Evolutionary conservation across 305 asterid species (phyloP), one percentile per base, ranked within the genome.

Genomic region (Solanum hybrid): DNA sequence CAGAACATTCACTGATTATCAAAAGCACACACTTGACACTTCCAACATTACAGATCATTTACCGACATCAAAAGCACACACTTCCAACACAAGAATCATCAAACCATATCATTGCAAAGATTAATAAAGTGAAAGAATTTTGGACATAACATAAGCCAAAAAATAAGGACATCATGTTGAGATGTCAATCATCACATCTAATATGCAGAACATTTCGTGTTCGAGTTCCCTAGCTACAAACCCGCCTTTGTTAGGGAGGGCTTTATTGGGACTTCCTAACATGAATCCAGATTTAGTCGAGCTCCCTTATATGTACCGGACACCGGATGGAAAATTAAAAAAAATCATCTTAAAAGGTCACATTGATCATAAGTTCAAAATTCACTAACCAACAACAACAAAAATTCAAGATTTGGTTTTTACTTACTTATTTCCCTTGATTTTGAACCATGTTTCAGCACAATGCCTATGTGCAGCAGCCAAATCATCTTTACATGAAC

Each of bases 361-460:
- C 85, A 79, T 79, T 79, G 60, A 37, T 79, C 32, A 5, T 3
- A 51, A 29, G 87, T 84, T 84, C 31, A 56, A 56, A 4, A 84
- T 81, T 81, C 73, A 82, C 73, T 27, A 84, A 82, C 40, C 16
- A 82, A 66, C 2, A 9, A 66, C 24, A 56, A 60, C 11, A 26
- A 34, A 81, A 80, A 81, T 16, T 42, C 16, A 42, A 42, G 71
- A 1, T 81, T 79, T 79, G n/a, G 27, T 4, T 46, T 56, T 4
- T 82, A 91, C 97, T 94, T 73, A 97, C 99, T 94, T 96, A 93
- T 96, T 95, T 89, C 98, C 99, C 91, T 94, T 97, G 93, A 97
- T 96, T 91, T 95, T 96, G 95, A 97, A 97, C 99, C 99, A 97
- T 51, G 98, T 92, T 86, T 95, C 98, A 81, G 99, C 99, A 92